Base-by-base conservation (phyloP, 768 basidiomycete genomes). In the Grammothele lineata region DNA sequence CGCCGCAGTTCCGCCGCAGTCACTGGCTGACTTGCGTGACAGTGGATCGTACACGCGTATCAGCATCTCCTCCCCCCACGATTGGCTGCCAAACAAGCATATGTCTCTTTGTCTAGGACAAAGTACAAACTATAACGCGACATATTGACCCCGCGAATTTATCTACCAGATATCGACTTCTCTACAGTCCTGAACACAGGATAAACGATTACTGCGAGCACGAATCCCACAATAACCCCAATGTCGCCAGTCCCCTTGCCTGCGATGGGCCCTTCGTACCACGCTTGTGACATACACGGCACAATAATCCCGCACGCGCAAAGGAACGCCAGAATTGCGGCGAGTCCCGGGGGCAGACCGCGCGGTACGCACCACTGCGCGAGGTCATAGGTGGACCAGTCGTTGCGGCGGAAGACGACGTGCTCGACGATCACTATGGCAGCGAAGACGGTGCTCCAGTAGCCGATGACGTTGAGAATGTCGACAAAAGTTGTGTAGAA, bases 201-300 rank as follows among this genome's bases (percentile, higher is more conserved):
- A 43, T 73, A 75, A 6, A 58, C 15, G 19, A 70, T 27, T n/a
- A 46, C 45, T 1, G 67, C 60, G 1, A 65, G 62, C 22, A 60
- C 60, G 37, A 68, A 72, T 14, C 65, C 72, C 17, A 66, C 65
- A 27, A 71, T 62, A 25, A 79, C 62, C 0, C 73, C 76, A 32
- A 78, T 71, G 46, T 79, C 77, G 5, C 77, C 77, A 11, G 72
- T 68, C 4, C 69, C 67, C 5, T 48, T 43, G 21, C 40, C 57
- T 19, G 77, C 77, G 26, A 79, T 70, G 0, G 75, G 74, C 0
- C 77, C 77, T 4, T 66, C 64, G 50, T 70, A 79, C 75, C 74
- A 79, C 33, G 51, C 75, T 37, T 79, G 76, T 37, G 71, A 68
- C 76, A 78, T 78, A 49, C 70, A 73, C 10, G 73, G 68, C 4